Conservation (phyloP, 2,329 filamentous ascomycete species). For the Hypoxylon sp. region DNA sequence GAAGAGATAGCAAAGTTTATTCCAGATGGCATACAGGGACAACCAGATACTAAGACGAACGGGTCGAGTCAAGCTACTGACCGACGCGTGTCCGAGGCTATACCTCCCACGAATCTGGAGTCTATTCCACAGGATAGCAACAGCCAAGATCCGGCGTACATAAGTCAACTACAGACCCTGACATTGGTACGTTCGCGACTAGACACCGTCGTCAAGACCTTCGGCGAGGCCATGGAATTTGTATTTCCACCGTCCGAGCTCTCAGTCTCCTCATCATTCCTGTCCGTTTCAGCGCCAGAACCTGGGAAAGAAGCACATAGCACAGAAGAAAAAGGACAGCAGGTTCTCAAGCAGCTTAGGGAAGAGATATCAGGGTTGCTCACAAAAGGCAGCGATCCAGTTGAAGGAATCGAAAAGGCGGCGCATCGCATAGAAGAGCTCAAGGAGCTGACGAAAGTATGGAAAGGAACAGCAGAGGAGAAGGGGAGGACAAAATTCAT, state of each 20-base stretch:
- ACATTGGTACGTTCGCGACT: constrained; percentile 86
- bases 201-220: constrained; percentile 89
- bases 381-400: constrained; percentile 67
- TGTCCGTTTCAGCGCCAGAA: constrained; percentile 90
- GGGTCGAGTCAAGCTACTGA: constrained; percentile 28
- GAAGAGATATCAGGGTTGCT: constrained; percentile 81
- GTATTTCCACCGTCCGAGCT: constrained; percentile 89
- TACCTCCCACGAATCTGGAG: constrained; percentile 43
- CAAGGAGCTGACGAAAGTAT: constrained; percentile 82
- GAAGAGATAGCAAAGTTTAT: constrained; percentile 82
- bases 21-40: constrained; percentile 64
- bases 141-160: constrained; percentile 69
- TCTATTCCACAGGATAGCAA: constrained; percentile 36
- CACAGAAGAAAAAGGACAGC: constrained; percentile 88
- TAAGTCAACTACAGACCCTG: constrained; percentile 85
- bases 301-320: constrained; percentile 73
- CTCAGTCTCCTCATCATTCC: constrained; percentile 85
- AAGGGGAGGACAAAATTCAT: constrained; percentile 86
- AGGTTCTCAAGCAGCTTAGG: constrained; percentile 78
- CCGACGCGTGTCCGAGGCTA: constrained; percentile 47
- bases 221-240: constrained; percentile 97
- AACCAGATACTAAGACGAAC: constrained; percentile 48
- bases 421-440: constrained; percentile 81
- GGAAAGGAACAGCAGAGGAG: constrained; percentile 97
- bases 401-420: constrained; percentile 80